Conservation (phyloP, 768 basidiomycete genomes). For the Kwoniella pini region DNA sequence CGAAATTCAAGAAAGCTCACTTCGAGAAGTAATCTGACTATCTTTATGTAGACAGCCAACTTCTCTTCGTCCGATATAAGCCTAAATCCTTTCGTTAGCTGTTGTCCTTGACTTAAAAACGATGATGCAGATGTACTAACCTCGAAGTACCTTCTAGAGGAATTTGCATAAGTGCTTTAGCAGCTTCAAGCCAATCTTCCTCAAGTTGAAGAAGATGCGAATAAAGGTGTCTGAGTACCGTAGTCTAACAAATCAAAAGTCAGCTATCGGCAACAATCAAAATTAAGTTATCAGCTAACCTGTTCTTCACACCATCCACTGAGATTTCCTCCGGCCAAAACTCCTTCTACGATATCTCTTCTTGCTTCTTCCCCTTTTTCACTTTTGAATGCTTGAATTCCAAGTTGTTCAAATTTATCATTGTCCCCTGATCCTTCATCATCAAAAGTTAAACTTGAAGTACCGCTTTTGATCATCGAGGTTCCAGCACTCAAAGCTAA, state of each 20-base stretch:
- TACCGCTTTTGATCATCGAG: constrained; percentile 56
- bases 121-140: constrained; percentile 56
- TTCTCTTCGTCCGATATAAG: constrained; percentile 78
- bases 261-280: neutral
- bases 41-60: constrained; percentile 85
- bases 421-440: constrained; percentile 57
- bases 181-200: constrained; percentile 92
- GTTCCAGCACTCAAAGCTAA: constrained; percentile 41
- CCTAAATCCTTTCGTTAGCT: constrained; percentile 52
- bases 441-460: constrained; percentile 57
- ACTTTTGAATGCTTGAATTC: constrained; percentile 32
- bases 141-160: constrained; percentile 86
- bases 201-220: constrained; percentile 84
- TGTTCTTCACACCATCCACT: constrained; percentile 88
- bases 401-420: constrained; percentile 31
- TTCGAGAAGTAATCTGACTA: constrained; percentile 89
- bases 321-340: constrained; percentile 67
- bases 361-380: constrained; percentile 41
- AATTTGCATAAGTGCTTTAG: constrained; percentile 86
- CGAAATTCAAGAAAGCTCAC: constrained; percentile 29
- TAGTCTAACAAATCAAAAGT: constrained; percentile 61
- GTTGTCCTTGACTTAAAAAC: neutral
- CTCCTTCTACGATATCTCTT: constrained; percentile 74
- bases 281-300: constrained; percentile 58
- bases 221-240: constrained; percentile 79